Conservation (phyloP, 495 filamentous ascomycete genomes). For the Penicillium cataractarum region DNA sequence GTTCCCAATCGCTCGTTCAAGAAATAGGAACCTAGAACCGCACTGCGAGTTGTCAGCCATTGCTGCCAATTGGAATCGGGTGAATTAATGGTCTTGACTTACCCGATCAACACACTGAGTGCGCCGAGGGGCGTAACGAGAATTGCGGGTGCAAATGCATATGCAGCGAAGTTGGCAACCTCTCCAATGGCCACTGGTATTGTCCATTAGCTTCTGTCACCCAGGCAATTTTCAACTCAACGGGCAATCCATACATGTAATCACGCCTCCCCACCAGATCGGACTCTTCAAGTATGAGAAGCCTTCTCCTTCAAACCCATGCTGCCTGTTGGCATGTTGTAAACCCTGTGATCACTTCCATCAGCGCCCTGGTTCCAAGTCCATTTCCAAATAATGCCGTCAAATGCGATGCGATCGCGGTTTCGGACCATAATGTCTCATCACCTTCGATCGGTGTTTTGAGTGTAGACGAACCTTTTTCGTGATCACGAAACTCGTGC, state of each 20-base stretch:
- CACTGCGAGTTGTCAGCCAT: slow-evolving; percentile 53
- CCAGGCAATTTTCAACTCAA: not conserved
- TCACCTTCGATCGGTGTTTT: slow-evolving; percentile 11
- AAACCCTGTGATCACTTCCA: slow-evolving; percentile 63
- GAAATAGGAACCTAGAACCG: slow-evolving; percentile 93
- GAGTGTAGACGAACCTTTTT: slow-evolving; percentile 69
- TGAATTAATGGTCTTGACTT: slow-evolving; percentile 14
- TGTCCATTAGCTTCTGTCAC: slow-evolving; percentile 18
- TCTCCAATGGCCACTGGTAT: slow-evolving; percentile 76
- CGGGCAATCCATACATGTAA: slow-evolving; percentile 65
- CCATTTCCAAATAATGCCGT: too few relatives aligned
- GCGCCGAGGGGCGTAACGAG: slow-evolving; percentile 94
- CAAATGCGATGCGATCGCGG: not conserved
- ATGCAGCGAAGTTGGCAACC: slow-evolving; percentile 94
- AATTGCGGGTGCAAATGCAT: slow-evolving; percentile 97
- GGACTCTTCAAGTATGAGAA: slow-evolving; percentile 91
- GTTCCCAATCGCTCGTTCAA: slow-evolving; percentile 85
- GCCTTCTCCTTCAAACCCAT: slow-evolving; percentile 96
- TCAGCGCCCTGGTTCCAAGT: not conserved
- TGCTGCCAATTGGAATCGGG: not conserved
- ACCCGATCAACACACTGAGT: slow-evolving; percentile 91
- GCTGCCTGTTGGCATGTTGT: slow-evolving; percentile 82
- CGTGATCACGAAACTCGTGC: slow-evolving; percentile 91
- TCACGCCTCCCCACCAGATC: slow-evolving; percentile 92
- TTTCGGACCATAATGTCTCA: not conserved